Evolutionary conservation across 768 basidiomycete species (phyloP).

Genomic region (Auriscalpium orientale): DNA sequence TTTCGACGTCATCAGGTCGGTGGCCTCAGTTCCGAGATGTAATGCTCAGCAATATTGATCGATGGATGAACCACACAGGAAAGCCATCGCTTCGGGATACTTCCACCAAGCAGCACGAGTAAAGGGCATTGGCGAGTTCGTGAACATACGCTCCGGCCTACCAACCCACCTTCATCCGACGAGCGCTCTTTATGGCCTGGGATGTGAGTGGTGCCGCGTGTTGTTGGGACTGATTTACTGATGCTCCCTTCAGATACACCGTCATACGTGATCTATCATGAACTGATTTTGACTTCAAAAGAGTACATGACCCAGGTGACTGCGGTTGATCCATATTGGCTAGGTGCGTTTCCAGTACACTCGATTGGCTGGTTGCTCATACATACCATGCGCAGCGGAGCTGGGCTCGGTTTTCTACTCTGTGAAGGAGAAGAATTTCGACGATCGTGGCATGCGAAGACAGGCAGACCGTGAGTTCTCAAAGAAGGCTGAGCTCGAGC

Average conservation of each 20-base stretch:
- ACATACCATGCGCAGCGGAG: slow-evolving; percentile 50
- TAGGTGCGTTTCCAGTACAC: slow-evolving; percentile 45
- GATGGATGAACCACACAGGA: slow-evolving; percentile 37
- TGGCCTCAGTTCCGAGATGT: neutral
- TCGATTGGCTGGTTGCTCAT: slow-evolving; percentile 9
- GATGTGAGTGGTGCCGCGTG: slow-evolving; percentile 51
- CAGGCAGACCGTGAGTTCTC: slow-evolving; percentile 87
- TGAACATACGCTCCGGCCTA: slow-evolving; percentile 90
- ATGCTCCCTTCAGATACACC: slow-evolving; percentile 63
- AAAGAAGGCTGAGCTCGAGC: slow-evolving; percentile 84
- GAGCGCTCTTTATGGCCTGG: slow-evolving; percentile 91
- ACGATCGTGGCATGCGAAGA: slow-evolving; percentile 71
- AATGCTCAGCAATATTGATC: neutral
- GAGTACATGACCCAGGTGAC: slow-evolving; percentile 99
- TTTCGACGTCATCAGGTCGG: slow-evolving; percentile 79
- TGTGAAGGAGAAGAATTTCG: slow-evolving; percentile 96
- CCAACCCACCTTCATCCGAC: slow-evolving; percentile 97
- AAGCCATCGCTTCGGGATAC: slow-evolving; percentile 95
- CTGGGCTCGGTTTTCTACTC: slow-evolving; percentile 96
- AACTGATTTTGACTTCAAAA: slow-evolving; percentile 90
- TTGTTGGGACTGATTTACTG: neutral
- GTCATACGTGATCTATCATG: slow-evolving; percentile 95
- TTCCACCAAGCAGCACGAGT: slow-evolving; percentile 98
- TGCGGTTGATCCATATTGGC: slow-evolving; percentile 94
- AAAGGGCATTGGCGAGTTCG: slow-evolving; percentile 98